A percentile compares a stretch with the other conserved stretches of the same genome.
Evolutionary conservation across 2,329 filamentous ascomycete genomes (phyloP).

Genomic region (Colletotrichum liaoningense): DNA sequence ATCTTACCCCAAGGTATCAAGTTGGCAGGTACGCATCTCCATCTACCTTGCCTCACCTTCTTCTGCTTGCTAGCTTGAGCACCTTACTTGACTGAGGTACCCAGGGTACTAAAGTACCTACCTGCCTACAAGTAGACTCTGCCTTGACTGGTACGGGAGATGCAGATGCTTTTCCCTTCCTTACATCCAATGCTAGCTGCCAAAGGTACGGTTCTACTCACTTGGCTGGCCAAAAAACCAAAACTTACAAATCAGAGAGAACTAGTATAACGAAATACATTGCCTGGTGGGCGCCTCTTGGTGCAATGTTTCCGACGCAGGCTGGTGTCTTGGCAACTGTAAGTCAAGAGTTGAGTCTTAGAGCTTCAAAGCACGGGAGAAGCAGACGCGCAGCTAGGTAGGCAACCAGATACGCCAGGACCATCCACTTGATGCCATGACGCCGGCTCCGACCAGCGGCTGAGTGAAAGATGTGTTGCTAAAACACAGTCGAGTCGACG

Average conservation of each 20-base stretch:
- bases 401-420: background rate
- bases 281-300: background rate
- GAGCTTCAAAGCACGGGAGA: background rate
- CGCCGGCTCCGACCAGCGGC: background rate
- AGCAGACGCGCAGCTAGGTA: background rate
- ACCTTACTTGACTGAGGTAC: too few species aligned
- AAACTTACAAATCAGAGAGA: background rate
- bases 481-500: constrained; percentile 7
- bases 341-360: background rate
- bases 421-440: background rate
- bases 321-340: background rate
- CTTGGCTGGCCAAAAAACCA: background rate
- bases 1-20: background rate
- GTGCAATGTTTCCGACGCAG: background rate
- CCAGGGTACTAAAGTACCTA: background rate
- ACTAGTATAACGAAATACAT: background rate
- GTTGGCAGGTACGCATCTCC: background rate
- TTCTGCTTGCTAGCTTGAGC: too few species aligned
- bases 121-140: background rate
- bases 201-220: background rate
- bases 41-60: background rate
- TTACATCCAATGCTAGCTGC: background rate
- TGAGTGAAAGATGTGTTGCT: background rate
- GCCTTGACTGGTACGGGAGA: background rate
- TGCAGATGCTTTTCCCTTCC: background rate